Conservation (phyloP, 2,329 filamentous ascomycete genomes). For the Botrytis tulipae region DNA sequence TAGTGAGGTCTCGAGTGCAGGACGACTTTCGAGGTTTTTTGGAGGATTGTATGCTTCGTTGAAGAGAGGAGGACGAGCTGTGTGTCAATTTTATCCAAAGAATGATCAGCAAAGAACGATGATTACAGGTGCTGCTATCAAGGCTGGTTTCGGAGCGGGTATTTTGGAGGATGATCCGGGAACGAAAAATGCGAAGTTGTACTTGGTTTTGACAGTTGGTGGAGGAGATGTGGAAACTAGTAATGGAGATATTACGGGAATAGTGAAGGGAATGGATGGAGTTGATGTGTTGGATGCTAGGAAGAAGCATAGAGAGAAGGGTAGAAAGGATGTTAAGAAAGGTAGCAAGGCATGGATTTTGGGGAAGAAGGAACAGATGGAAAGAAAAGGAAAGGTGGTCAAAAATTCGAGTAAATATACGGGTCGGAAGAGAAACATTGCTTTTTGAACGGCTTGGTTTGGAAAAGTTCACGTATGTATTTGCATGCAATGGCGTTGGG, state of each 20-base stretch:
- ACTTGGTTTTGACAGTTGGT: constrained; percentile 89
- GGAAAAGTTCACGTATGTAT: neutral
- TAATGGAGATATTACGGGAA: constrained; percentile 77
- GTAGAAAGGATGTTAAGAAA: constrained; percentile 64
- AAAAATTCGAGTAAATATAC: constrained; percentile 93
- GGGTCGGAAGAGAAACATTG: constrained; percentile 76
- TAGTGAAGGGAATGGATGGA: constrained; percentile 83
- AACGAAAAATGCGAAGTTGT: constrained; percentile 96
- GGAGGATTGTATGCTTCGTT: constrained; percentile 85
- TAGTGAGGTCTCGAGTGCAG: constrained; percentile 76
- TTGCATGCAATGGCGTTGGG: constrained; percentile 36
- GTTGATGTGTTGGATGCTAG: constrained; percentile 77
- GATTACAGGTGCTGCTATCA: constrained; percentile 87
- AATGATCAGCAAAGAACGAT: constrained; percentile 88
- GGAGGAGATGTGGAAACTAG: constrained; percentile 48
- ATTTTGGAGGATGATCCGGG: constrained; percentile 92
- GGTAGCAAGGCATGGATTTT: constrained; percentile 82
- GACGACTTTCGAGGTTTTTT: constrained; percentile 81
- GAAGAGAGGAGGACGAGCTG: constrained; percentile 79
- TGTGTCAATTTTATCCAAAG: constrained; percentile 98
- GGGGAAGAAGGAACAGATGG: constrained; percentile 89
- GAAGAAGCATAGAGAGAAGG: constrained; percentile 50
- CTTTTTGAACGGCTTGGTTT: constrained; percentile 55
- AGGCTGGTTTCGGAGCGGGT: constrained; percentile 92
- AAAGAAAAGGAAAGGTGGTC: constrained; percentile 89